Percentiles rank a stretch among this genome's conserved stretches.
Evolutionary conservation across 2,329 filamentous ascomycete genomes (phyloP).

Genomic region (Didymellaceae sp.): DNA sequence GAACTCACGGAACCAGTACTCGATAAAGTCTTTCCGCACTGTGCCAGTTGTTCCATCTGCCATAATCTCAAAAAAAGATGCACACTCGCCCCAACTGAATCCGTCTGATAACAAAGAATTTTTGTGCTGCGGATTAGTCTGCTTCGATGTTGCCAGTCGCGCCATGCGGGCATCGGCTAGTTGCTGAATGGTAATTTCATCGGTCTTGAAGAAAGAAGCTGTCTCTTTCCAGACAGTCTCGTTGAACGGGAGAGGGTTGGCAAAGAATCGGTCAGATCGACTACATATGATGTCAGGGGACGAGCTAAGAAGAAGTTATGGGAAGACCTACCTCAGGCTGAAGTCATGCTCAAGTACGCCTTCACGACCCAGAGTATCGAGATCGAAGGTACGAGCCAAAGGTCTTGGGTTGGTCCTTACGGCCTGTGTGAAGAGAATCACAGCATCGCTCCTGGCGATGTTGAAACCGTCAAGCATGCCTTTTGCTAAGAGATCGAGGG

Average conservation of each 20-base stretch:
- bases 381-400: constrained; percentile 6
- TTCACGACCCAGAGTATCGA: constrained; percentile 12
- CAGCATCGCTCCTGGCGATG: constrained; percentile 14
- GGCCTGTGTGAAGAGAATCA: constrained; percentile 13
- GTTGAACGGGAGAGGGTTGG: constrained; percentile 14
- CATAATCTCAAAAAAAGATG: constrained; percentile 17
- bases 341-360: constrained; percentile 14
- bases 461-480: constrained; percentile 16
- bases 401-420: constrained; percentile 13
- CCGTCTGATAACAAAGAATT: constrained; percentile 4
- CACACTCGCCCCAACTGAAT: constrained; percentile 17
- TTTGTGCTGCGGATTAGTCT: constrained; percentile 15
- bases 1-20: constrained; percentile 16
- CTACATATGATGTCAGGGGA: neutral
- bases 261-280: constrained; percentile 14
- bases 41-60: constrained; percentile 13
- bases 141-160: constrained; percentile 9
- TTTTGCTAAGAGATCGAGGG: constrained; percentile 11
- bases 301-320: neutral
- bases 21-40: constrained; percentile 17
- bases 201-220: constrained; percentile 9
- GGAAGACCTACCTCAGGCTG: constrained; percentile 7
- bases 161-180: neutral
- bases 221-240: constrained; percentile 15
- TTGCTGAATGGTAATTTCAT: constrained; percentile 11